phyloP scores from a whole-genome alignment of 2,329 filamentous ascomycete species.

The Trichophyton simii region DNA sequence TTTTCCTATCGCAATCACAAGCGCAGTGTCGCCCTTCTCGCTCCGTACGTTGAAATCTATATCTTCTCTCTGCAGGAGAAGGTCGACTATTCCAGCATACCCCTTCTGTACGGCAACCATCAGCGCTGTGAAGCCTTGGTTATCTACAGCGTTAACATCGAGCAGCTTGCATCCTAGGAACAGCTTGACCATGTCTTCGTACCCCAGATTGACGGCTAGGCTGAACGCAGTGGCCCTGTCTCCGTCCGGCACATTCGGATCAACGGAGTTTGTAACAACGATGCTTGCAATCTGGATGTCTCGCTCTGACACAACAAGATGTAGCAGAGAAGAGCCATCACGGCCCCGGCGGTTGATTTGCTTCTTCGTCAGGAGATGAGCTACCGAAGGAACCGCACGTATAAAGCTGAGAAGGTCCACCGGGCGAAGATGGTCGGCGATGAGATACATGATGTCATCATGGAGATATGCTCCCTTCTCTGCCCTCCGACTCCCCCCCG shows the following conservation, averaged over 20 bases:
- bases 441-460: background rate
- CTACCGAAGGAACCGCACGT: background rate
- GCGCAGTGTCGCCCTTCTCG: background rate
- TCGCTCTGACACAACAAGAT: background rate
- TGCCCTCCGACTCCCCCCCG: background rate
- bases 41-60: background rate
- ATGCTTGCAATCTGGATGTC: background rate
- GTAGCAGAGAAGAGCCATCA: background rate
- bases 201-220: background rate
- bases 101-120: background rate
- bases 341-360: background rate
- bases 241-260: background rate
- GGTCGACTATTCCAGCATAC: background rate
- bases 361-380: background rate
- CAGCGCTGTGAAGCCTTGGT: background rate
- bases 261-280: background rate
- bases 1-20: background rate
- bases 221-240: background rate
- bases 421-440: background rate
- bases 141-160: constrained; percentile 1
- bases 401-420: background rate
- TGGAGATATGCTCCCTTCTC: background rate
- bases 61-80: background rate
- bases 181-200: background rate
- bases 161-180: background rate